Evolutionary conservation across 345 rosid species (phyloP).

Genomic region (Ceriops decandra): DNA sequence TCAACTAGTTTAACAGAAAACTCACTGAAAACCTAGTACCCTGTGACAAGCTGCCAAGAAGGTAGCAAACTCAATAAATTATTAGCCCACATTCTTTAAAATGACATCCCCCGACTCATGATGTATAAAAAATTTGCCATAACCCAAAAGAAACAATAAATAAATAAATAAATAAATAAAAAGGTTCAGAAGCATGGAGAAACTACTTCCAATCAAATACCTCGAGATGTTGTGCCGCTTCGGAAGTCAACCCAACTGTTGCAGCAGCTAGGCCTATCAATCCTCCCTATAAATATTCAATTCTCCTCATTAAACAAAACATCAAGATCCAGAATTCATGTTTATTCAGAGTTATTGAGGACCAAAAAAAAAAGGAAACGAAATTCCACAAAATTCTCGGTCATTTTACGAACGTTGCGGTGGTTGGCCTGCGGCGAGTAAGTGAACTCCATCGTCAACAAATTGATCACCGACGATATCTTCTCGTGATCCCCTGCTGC

Average conservation of each 20-base stretch:
- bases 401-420: constrained; percentile 56
- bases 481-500: constrained; percentile 85
- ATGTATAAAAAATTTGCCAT: too few species aligned
- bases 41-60: too few species aligned
- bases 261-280: constrained; percentile 97
- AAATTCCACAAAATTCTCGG: neutral
- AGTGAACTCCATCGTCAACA: constrained; percentile 70
- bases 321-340: neutral
- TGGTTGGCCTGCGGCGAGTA: constrained; percentile 85
- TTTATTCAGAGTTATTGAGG: neutral
- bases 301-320: neutral
- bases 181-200: neutral
- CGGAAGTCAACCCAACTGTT: constrained; percentile 83
- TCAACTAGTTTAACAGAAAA: too few species aligned
- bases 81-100: too few species aligned
- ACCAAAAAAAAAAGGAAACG: neutral
- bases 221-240: constrained; percentile 96
- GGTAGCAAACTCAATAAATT: too few species aligned
- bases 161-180: neutral
- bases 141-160: neutral
- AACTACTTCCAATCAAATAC: constrained; percentile 28
- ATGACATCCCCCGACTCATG: too few species aligned
- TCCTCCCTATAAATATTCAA: constrained; percentile 61
- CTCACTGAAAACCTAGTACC: too few species aligned
- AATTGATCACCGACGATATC: constrained; percentile 72